These are phyloP conservation scores for Leishmania tropica DNA, from an alignment of 208 protist genomes.

Conservation along the genomic window DNA sequence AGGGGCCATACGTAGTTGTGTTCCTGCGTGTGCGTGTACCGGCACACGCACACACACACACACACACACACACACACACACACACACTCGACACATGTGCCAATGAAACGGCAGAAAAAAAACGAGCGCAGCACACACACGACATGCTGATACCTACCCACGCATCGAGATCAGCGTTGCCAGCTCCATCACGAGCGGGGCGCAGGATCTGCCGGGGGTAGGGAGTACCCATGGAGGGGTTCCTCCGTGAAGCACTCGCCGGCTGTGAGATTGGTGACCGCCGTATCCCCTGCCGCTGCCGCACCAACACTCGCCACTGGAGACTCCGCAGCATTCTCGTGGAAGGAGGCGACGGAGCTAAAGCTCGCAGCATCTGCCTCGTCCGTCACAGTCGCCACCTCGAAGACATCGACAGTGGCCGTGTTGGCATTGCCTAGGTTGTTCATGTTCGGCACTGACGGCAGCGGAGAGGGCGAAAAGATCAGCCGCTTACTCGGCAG, in stretches of 20 bases:
- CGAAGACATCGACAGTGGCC: neutral
- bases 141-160: neutral
- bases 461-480: neutral
- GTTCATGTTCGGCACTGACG: neutral
- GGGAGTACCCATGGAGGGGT: neutral
- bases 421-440: neutral
- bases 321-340: neutral
- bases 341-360: constrained; percentile 30
- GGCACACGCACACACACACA: neutral
- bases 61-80: neutral
- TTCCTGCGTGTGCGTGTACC: neutral
- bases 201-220: neutral
- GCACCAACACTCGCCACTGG: neutral
- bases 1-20: neutral
- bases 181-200: neutral
- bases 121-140: neutral
- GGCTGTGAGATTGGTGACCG: neutral
- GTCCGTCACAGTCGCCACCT: neutral
- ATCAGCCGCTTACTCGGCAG: neutral
- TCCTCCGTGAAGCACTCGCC: neutral
- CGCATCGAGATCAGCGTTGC: neutral
- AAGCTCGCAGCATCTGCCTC: constrained; percentile 7
- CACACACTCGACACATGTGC: neutral
- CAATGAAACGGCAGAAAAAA: neutral
- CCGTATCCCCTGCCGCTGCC: neutral